These are phyloP conservation scores for Dactylis glomerata DNA, from an alignment of 176 grass and related monocot species.

Conservation along the genomic window DNA sequence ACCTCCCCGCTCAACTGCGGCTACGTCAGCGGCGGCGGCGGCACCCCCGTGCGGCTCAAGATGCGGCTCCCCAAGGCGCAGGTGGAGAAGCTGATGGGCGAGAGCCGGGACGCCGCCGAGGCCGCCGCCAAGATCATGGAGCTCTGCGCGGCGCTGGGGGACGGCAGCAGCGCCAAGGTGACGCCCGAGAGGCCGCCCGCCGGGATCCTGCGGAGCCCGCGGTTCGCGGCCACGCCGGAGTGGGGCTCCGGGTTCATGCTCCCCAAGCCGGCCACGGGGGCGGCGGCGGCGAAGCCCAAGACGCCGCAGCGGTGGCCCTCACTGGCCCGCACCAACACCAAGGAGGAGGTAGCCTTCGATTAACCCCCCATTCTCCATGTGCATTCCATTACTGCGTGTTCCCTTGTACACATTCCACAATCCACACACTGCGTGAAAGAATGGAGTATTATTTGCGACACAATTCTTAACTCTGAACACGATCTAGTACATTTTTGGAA, in stretches of 20 bases:
- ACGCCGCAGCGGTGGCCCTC: conserved; percentile 49
- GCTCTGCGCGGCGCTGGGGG: conserved; percentile 40
- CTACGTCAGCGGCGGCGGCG: not conserved
- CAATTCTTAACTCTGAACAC: not conserved
- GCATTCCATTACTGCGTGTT: conserved; percentile 35
- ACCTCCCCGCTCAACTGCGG: conserved; percentile 19
- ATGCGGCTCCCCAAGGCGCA: conserved; percentile 62
- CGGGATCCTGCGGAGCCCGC: conserved; percentile 37
- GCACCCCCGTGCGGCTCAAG: conserved; percentile 52
- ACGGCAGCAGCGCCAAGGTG: conserved; percentile 18
- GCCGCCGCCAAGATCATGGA: conserved; percentile 73
- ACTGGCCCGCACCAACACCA: conserved; percentile 35
- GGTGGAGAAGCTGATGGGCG: conserved; percentile 66
- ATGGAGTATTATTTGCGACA: not conserved
- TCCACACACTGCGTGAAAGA: not conserved
- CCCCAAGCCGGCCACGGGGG: not conserved
- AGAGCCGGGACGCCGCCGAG: conserved; percentile 56
- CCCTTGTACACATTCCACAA: conserved; percentile 1
- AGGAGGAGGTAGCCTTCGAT: conserved; percentile 44
- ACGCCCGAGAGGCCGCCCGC: conserved; percentile 41
- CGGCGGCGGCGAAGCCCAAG: conserved; percentile 3
- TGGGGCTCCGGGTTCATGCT: conserved; percentile 50
- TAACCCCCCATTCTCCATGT: conserved; percentile 12
- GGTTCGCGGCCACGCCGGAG: conserved; percentile 48
- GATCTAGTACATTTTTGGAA: not conserved